Base-by-base conservation (phyloP, 495 filamentous ascomycete species). In the Neurospora africana region DNA sequence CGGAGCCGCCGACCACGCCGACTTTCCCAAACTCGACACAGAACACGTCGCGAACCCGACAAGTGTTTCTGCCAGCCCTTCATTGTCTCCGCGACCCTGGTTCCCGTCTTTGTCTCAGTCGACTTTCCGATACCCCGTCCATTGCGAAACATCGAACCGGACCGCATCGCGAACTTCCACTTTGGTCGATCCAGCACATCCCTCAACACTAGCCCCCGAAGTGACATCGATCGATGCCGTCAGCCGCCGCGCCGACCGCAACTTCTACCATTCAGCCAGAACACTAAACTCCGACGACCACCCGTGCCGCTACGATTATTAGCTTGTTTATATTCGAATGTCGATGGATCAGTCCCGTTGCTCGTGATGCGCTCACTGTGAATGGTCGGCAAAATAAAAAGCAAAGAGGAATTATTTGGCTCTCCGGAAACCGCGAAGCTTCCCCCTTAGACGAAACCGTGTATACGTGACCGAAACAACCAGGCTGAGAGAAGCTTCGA, bases 321-420 rank as follows among this genome's bases (percentile, higher is more conserved):
- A 61, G 53, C 23, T 30, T 61, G 23, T 30, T 58, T 0, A 17
- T 61, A 30, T 17, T 61, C 53, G 53, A 61, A 30, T 61, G 53
- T 61, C 70, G 40, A 74, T 74, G 72, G 69, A 70, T 33, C 53
- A 70, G 61, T 35, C 53, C 27, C 58, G 43, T 68, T 53, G 70
- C 33, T 58, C 72, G 74, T 75, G 74, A 74, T 68, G 74, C 68
- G 23, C 53, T 61, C 23, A 61, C 13, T 61, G 53, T 61, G 53
- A 61, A 61, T 17, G 23, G 23, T 27, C 13, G 23, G 53, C 23
- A 27, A 30, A 5, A n/a, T n/a, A 61, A 27, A 17, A 58, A 61
- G 53, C 53, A 30, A 61, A 61, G 53, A 30, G 13, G 53, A 61
- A 61, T 61, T 30, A 61, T 61, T 61, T 61, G 53, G 53, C 53